Evolutionary conservation across 768 basidiomycete genomes (phyloP).

Genomic region (Melanogaster broomeanus): DNA sequence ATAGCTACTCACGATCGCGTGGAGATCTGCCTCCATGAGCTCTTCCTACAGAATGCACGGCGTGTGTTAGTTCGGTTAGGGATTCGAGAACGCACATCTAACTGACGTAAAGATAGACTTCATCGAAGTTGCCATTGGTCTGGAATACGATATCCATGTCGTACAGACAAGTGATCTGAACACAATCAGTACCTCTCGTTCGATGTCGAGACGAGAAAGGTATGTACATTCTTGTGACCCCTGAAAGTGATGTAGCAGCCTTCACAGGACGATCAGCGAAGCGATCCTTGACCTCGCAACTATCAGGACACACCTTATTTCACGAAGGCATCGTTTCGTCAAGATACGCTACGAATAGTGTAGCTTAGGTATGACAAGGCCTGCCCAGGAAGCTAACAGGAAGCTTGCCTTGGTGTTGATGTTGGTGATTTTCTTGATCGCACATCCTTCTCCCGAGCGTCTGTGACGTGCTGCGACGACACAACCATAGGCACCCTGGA

Average conservation of each 20-base stretch:
- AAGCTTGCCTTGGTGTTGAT: conserved; percentile 79
- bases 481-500: conserved; percentile 92
- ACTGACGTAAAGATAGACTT: conserved; percentile 90
- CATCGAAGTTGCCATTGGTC: conserved; percentile 89
- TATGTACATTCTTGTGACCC: conserved; percentile 93
- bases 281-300: background rate
- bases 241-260: conserved; percentile 96
- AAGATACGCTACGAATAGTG: conserved; percentile 69
- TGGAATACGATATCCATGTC: conserved; percentile 99
- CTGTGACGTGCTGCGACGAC: conserved; percentile 86
- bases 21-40: conserved; percentile 99
- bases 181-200: conserved; percentile 4
- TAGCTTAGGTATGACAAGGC: conserved; percentile 13
- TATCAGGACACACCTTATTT: conserved; percentile 70
- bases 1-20: conserved; percentile 78
- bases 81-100: background rate
- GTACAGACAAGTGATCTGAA: conserved; percentile 91
- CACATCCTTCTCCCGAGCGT: conserved; percentile 83
- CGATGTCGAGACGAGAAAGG: conserved; percentile 2
- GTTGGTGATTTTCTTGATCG: conserved; percentile 96
- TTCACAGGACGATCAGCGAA: conserved; percentile 33
- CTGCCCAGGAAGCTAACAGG: background rate
- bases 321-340: conserved; percentile 93
- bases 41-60: conserved; percentile 68
- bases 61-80: background rate